Base-by-base conservation (phyloP, 2,329 filamentous ascomycete genomes). In the Cordyceps cicadae region DNA sequence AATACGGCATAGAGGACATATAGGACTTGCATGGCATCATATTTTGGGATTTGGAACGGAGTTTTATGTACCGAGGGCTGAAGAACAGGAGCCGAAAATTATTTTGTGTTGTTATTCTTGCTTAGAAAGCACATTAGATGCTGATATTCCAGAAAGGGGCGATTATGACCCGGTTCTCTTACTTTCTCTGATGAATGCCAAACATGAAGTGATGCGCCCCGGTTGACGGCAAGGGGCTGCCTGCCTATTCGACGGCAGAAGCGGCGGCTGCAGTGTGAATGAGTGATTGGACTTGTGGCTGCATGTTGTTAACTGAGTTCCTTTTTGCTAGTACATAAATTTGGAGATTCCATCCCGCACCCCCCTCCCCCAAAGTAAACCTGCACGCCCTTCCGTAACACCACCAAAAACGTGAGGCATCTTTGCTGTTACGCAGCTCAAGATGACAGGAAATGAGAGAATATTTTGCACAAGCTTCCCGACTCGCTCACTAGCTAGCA, bases 11-110 rank as follows among this genome's bases (percentile, higher is more conserved):
- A 51, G 34, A 51, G 26, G 46, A 46, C 46, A 43, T 19, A 29
- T 51, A 46, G 55, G 46, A 58, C 15, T 17, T 5, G 46, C 32
- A 49, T 57, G 51, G 55, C 55, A 51, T 41, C 46, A 51, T 41
- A 58, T 43, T 21, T 51, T 37, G 46, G 55, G 55, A 58, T 58
- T 58, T 15, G 55, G 32, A 24, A 58, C 54, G 55, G 55, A 51
- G 45, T 57, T 51, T 51, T 32, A 41, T 51, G 34, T 43, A 43
- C 48, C 7, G 45, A 32, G 34, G 34, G 46, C 32, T 14, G 19
- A 34, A 37, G 11, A 24, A n/a, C 3, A n/a, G 17, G 8, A 26
- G 46, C 46, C 54, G 32, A 58, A 17, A 58, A 11, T 17, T 15
- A 21, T 41, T 41, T 21, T 43, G 48, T 37, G 46, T 32, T 58